Evolutionary conservation across 495 filamentous ascomycete genomes (phyloP).

Genomic region (Penicillium subrubescens): DNA sequence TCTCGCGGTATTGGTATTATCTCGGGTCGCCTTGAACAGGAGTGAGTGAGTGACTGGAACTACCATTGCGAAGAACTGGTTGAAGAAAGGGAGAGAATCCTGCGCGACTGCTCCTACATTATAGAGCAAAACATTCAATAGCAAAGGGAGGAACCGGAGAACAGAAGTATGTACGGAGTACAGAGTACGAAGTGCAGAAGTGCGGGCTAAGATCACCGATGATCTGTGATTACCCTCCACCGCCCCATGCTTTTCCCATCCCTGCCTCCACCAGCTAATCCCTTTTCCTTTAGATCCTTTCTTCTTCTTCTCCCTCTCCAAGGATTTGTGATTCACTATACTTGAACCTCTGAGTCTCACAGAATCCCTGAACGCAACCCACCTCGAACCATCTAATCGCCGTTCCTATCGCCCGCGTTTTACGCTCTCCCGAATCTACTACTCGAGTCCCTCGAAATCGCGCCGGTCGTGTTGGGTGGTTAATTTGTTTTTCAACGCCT

Average conservation of each 20-base stretch:
- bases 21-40: conserved; percentile 7
- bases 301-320: conserved; percentile 5
- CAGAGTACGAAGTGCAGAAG: background rate
- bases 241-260: conserved; percentile 15
- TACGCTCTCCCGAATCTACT: conserved; percentile 4
- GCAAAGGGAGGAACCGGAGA: background rate
- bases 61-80: background rate
- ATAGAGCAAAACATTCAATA: background rate
- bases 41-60: background rate
- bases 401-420: background rate
- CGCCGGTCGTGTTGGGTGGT: conserved; percentile 30
- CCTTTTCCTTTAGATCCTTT: background rate
- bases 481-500: conserved; percentile 7
- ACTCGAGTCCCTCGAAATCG: conserved; percentile 16
- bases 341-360: background rate
- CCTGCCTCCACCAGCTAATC: conserved; percentile 22
- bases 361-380: background rate
- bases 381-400: conserved; percentile 3
- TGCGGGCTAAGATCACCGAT: background rate
- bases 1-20: conserved; percentile 6
- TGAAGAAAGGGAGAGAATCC: background rate
- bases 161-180: background rate
- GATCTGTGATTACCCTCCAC: conserved; percentile 9
- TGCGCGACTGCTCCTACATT: background rate
- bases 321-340: background rate